Percentiles rank a stretch among this genome's conserved stretches.
Evolutionary conservation across 208 protist species (phyloP).

Genomic region (Trypanosoma conorhini): DNA sequence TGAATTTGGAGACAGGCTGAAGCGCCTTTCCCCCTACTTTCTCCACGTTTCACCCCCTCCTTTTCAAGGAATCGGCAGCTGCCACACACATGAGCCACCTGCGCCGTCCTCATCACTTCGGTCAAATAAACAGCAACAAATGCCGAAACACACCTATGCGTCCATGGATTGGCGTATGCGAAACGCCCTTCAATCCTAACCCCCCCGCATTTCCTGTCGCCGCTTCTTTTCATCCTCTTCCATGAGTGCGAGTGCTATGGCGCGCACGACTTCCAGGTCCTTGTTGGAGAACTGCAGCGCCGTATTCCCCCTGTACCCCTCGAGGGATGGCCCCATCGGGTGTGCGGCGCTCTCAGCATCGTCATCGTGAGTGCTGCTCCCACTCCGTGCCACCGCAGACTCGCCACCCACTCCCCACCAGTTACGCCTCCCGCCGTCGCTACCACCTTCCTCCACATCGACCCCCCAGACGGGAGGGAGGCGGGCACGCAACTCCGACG

Average conservation of each 20-base stretch:
- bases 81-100: too few relatives aligned
- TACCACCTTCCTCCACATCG: neutral
- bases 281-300: conserved; percentile 19
- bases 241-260: conserved; percentile 11
- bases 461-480: neutral
- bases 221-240: conserved; percentile 21
- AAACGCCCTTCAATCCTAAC: neutral
- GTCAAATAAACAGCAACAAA: neutral
- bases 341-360: neutral
- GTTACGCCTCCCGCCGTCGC: neutral
- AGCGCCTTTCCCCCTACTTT: too few relatives aligned
- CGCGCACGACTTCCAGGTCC: conserved; percentile 12
- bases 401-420: neutral
- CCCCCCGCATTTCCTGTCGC: neutral
- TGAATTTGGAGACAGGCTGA: too few relatives aligned
- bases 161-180: conserved; percentile 14
- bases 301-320: neutral
- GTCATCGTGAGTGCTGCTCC: too few relatives aligned
- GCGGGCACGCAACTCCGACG: neutral
- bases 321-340: neutral
- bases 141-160: neutral
- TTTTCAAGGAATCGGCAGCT: neutral
- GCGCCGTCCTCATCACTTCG: too few relatives aligned
- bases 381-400: neutral
- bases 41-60: neutral